A percentile compares a stretch with the other conserved stretches of the same genome.
These are phyloP conservation scores for Penicillium malachiteum DNA, from an alignment of 495 filamentous ascomycete genomes.

Conservation along the genomic window DNA sequence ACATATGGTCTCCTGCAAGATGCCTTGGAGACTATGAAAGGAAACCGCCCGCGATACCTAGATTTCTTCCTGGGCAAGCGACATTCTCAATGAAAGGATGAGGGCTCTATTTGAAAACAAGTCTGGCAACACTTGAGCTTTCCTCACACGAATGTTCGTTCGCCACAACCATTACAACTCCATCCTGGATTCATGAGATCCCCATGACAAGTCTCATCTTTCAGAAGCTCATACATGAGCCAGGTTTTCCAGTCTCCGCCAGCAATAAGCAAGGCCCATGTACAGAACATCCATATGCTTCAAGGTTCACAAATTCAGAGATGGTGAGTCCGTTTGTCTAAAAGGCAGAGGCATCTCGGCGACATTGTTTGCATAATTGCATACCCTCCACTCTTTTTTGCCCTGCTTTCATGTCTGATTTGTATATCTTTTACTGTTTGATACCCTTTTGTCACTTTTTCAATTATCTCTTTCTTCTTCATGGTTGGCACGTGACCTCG, in stretches of 20 bases:
- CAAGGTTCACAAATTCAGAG: too few relatives aligned
- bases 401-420: conserved; percentile 5
- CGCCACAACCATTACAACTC: too few relatives aligned
- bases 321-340: too few relatives aligned
- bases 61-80: conserved; percentile 58
- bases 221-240: too few relatives aligned
- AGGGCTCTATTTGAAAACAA: conserved; percentile 20
- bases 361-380: too few relatives aligned
- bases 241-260: too few relatives aligned
- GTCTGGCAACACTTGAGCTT: background rate
- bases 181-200: too few relatives aligned
- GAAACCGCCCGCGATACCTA: conserved; percentile 69
- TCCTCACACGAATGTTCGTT: background rate
- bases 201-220: too few relatives aligned
- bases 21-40: conserved; percentile 58
- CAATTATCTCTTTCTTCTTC: background rate
- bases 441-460: conserved; percentile 16
- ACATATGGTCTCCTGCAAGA: conserved; percentile 82
- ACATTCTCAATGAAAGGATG: conserved; percentile 14
- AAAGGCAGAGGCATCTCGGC: too few relatives aligned
- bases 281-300: too few relatives aligned
- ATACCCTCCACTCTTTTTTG: background rate
- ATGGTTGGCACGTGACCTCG: background rate
- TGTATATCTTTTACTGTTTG: conserved; percentile 6
- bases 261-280: too few relatives aligned